Base-by-base conservation (phyloP, 768 basidiomycete genomes). In the Filobasidium floriforme region DNA sequence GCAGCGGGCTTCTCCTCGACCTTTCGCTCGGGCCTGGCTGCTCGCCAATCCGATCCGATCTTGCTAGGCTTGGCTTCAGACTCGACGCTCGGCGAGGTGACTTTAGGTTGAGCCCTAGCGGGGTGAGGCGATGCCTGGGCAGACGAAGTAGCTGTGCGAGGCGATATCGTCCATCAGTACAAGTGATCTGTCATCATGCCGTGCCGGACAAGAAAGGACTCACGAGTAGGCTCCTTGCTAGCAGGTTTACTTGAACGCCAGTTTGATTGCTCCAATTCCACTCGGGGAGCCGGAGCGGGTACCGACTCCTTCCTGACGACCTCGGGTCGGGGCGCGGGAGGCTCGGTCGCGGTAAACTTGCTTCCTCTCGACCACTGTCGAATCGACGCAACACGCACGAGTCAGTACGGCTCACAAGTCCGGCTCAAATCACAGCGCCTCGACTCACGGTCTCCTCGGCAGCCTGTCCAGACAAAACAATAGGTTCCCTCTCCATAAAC, bases 41-140 rank as follows among this genome's bases (percentile, higher is more conserved):
- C 7, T 37, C 62, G 28, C 28, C 49, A 52, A 63, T 49, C 54
- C 14, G 18, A 14, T 7, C 29, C 54, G 22, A 57, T 57, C 29
- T 24, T 57, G 41, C 19, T 55, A 22, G 55, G 37, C 63, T 59
- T 67, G 44, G 70, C 71, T 46, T 73, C 73, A 46, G 68, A 69
- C 61, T 72, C 69, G 18, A 62, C 65, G 4, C 60, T 44, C 43
- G 68, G 74, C 49, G 74, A 71, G 60, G 65, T 62, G 22, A 73
- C 75, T 63, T 72, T 68, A 41, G 72, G 72, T 59, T 74, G 74
- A 29, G 65, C 65, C 19, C 76, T 76, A 65, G 72, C 72, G 67
- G 67, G 61, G 88, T 37, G 87, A 87, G 51, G 89, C 89, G 71
- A 77, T 69, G 67, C 54, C 88, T 37, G 87, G 87, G 51, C 89